Conservation (phyloP, 2,329 filamentous ascomycete species). For the Xylariaceae sp. region DNA sequence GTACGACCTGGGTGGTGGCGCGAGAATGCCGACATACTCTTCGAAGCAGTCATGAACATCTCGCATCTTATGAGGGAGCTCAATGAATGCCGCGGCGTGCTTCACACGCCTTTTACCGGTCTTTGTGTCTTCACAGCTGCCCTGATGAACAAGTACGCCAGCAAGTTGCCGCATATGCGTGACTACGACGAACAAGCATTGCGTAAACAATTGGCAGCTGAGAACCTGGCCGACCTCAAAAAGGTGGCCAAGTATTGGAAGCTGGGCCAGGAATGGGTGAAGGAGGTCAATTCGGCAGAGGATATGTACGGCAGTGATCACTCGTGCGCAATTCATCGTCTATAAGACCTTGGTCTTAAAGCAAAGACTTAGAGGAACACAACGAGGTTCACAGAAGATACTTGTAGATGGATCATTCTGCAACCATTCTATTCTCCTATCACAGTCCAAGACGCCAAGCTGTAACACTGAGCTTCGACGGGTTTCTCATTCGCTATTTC, state of each 20-base stretch:
- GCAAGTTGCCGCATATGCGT: conserved; percentile 16
- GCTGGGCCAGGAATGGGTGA: conserved; percentile 17
- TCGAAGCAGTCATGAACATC: conserved; percentile 15
- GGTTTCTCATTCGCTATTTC: too few species aligned
- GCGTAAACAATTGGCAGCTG: conserved; percentile 10
- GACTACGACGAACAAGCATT: conserved; percentile 6
- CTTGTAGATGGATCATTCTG: too few species aligned
- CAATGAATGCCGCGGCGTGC: conserved; percentile 10
- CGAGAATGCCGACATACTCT: conserved; percentile 16
- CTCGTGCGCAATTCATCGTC: conserved; percentile 8
- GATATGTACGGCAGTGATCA: conserved; percentile 15
- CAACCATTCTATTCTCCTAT: too few species aligned
- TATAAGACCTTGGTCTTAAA: too few species aligned
- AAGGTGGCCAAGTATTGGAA: conserved; percentile 14
- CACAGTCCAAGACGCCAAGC: too few species aligned
- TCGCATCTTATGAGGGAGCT: conserved; percentile 20
- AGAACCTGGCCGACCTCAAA: conserved; percentile 17
- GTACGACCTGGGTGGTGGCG: conserved; percentile 17
- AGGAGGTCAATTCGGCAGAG: conserved; percentile 11
- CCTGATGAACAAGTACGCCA: conserved; percentile 15
- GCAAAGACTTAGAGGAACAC: too few species aligned
- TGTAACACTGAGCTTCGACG: too few species aligned
- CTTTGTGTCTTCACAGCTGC: conserved; percentile 20
- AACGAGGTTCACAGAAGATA: too few species aligned
- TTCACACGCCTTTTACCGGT: conserved; percentile 17